Evolutionary conservation across 202 grass and related monocot species (phyloP), one percentile per base, ranked within the genome.

Genomic region (Cymbopogon flexuosus): DNA sequence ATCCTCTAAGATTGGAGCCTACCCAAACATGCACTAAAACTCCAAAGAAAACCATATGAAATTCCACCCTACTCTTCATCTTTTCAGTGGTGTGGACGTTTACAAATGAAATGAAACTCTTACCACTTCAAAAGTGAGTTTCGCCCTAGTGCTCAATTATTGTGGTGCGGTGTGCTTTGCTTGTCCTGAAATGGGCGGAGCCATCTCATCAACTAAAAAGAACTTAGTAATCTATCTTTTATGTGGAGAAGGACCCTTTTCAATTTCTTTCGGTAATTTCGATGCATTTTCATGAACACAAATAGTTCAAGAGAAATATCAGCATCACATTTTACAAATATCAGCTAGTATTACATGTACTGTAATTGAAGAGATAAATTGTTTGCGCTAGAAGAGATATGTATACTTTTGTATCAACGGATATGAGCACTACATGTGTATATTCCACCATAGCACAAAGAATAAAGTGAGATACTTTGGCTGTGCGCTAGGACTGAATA

Each of bases 31-130:
- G 3, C 19, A 8, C 0, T 58, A 58, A 22, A 23, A 58, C 54
- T 23, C 8, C 11, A 59, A 23, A 59, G 8, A 59, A 58, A 58
- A 58, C 54, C n/a, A 24, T 39, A 46, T 4, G 72, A 37, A 37
- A 33, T 77, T 80, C 5, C 4, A 65, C 46, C 43, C 75, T 47
- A 54, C 3, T 30, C 37, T 65, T 70, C 7, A 11, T 37, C 37
- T 85, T 80, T 85, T 2, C 10, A 16, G 21, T 64, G 54, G 34
- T 45, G 9, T 22, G 79, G 79, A 52, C 70, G 66, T 76, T 70
- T 70, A 33, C 68, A 24, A 8, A 36, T 22, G 56, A 84, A 80
- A 10, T 56, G 6, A 47, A 84, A 65, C 81, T 81, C 77, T 71
- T 71, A 54, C 8, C 5, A 12, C 27, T 16, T 46, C 8, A 16